Conservation (phyloP, 208 protist genomes). For the Acanthamoeba triangularis region DNA sequence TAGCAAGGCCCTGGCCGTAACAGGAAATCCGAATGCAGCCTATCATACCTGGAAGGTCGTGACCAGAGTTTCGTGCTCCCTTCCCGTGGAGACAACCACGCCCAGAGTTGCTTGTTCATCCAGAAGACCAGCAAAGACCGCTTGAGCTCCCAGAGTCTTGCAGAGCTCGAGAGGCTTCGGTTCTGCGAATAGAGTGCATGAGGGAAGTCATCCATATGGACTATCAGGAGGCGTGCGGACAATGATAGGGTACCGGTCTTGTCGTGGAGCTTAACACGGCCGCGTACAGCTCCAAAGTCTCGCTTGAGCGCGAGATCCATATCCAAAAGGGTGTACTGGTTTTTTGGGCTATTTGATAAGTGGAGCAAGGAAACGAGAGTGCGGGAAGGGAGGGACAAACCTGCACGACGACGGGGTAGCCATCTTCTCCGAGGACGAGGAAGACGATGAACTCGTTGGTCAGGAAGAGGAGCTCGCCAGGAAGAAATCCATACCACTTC, state of each 20-base stretch:
- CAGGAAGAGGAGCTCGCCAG: constrained; percentile 35
- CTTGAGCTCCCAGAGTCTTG: neutral
- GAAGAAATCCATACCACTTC: constrained; percentile 37
- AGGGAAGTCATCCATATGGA: neutral
- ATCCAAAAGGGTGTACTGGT: constrained; percentile 38
- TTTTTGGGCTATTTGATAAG: neutral
- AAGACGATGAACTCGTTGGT: constrained; percentile 63
- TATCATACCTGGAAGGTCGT: neutral
- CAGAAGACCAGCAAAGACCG: constrained; percentile 25
- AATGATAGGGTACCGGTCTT: neutral
- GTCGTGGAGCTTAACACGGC: neutral
- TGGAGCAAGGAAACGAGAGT: neutral
- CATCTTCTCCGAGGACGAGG: neutral
- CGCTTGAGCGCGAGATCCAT: constrained; percentile 47
- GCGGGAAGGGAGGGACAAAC: neutral
- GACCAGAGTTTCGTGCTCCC: neutral
- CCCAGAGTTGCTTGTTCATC: neutral
- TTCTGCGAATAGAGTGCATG: neutral
- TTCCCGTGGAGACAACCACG: neutral
- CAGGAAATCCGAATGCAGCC: neutral
- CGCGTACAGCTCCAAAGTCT: constrained; percentile 6
- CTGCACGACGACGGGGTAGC: constrained; percentile 33
- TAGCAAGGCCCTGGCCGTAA: neutral
- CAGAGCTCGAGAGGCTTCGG: neutral
- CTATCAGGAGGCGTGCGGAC: neutral